phyloP scores from a whole-genome alignment of 2,329 filamentous ascomycete species.

The Alternaria brassicicola region DNA sequence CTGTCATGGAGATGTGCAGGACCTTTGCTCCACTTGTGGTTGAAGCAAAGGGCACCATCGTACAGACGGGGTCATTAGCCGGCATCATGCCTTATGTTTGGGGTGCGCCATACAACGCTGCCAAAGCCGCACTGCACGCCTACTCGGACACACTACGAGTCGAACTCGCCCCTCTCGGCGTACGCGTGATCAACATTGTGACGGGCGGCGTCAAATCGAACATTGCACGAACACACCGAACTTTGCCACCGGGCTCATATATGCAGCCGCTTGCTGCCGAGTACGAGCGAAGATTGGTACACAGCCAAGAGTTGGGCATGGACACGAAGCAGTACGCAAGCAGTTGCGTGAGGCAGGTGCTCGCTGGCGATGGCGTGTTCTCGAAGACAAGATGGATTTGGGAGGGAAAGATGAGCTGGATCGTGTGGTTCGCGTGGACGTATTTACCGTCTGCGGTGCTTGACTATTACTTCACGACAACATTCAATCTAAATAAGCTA shows the following conservation, averaged over 20 bases:
- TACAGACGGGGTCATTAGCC: conserved; percentile 54
- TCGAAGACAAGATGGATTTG: conserved; percentile 58
- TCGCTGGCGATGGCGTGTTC: conserved; percentile 46
- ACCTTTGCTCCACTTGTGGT: conserved; percentile 62
- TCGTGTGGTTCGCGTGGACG: conserved; percentile 56
- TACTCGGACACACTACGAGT: conserved; percentile 65
- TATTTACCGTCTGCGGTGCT: conserved; percentile 55
- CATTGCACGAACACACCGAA: conserved; percentile 60
- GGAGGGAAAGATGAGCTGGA: conserved; percentile 59
- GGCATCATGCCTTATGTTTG: conserved; percentile 48
- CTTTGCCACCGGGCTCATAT: conserved; percentile 55
- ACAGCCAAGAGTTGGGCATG: conserved; percentile 62
- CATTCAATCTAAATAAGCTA: conserved; percentile 60
- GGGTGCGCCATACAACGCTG: conserved; percentile 60
- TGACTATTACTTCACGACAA: conserved; percentile 55
- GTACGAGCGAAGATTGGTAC: conserved; percentile 58
- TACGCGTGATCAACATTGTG: conserved; percentile 56
- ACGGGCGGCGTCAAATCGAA: conserved; percentile 67
- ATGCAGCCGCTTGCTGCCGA: conserved; percentile 60
- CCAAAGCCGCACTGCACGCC: conserved; percentile 64
- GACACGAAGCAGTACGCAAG: conserved; percentile 60
- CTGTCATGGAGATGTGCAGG: conserved; percentile 64
- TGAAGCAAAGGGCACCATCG: conserved; percentile 53
- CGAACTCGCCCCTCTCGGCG: conserved; percentile 60
- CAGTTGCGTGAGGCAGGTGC: conserved; percentile 60